Conservation (phyloP, 2,329 filamentous ascomycete species). For the Clarireedia homoeocarpa region DNA sequence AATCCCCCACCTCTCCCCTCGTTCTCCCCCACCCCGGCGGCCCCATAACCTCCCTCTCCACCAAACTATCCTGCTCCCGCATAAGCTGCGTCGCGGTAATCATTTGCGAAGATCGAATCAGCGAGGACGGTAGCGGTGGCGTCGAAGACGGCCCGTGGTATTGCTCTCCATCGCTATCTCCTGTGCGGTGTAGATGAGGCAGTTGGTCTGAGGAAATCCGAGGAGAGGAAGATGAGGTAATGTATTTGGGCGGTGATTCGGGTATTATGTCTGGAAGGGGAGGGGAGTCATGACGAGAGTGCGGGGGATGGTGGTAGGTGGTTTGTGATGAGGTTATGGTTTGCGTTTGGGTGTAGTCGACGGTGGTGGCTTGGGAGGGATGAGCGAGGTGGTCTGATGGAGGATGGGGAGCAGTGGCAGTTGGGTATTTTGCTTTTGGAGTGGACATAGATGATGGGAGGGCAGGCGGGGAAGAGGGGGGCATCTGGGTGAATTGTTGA, state of each 20-base stretch:
- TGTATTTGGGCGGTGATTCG: conserved; percentile 21
- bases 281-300: neutral
- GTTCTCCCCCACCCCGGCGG: neutral
- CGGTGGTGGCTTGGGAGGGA: conserved; percentile 28
- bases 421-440: no score
- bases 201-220: no score
- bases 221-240: conserved; percentile 7
- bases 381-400: neutral
- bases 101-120: neutral
- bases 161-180: neutral
- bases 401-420: neutral
- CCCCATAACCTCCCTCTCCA: neutral
- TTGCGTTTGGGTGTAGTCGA: conserved; percentile 24
- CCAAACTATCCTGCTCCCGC: conserved; percentile 7
- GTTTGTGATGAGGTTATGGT: conserved; percentile 9
- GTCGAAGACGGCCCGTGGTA: neutral
- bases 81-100: conserved; percentile 3
- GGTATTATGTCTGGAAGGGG: conserved; percentile 18
- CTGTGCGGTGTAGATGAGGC: neutral
- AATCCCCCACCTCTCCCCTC: neutral
- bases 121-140: neutral
- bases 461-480: neutral
- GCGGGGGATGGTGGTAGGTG: neutral
- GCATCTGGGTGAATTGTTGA: conserved; percentile 21
- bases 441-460: neutral